Evolutionary conservation across 805 yeast genomes (phyloP).

Genomic region (Teunomyces pallodes): DNA sequence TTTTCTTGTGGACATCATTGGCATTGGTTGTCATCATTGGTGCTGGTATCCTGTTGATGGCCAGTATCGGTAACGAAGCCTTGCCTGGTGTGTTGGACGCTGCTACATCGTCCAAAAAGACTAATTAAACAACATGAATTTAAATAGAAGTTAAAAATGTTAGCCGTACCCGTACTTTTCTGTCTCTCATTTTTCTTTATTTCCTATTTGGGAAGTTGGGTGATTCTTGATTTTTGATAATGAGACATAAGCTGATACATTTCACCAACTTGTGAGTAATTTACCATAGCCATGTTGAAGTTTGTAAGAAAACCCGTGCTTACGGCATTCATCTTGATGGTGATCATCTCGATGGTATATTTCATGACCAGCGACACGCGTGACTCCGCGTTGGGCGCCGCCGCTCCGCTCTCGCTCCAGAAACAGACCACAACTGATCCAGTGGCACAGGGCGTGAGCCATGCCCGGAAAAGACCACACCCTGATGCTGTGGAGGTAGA

Average conservation of each 20-base stretch:
- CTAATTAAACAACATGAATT: background rate
- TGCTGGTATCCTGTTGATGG: conserved; percentile 53
- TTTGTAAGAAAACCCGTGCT: conserved; percentile 24
- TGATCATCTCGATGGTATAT: conserved; percentile 25
- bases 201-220: background rate
- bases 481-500: background rate
- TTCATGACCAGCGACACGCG: conserved; percentile 20
- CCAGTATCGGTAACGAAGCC: conserved; percentile 54
- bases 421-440: conserved; percentile 5
- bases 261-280: background rate
- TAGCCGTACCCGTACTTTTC: background rate
- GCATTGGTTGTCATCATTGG: conserved; percentile 45
- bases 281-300: conserved; percentile 9
- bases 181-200: no score
- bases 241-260: background rate
- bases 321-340: conserved; percentile 22
- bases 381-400: conserved; percentile 18
- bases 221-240: background rate
- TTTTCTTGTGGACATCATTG: conserved; percentile 65
- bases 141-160: background rate
- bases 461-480: background rate
- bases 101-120: conserved; percentile 47
- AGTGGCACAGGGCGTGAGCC: background rate
- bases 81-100: conserved; percentile 70
- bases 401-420: conserved; percentile 20